phyloP scores from a whole-genome alignment of 805 yeast species.

The Saturnispora silvae region DNA sequence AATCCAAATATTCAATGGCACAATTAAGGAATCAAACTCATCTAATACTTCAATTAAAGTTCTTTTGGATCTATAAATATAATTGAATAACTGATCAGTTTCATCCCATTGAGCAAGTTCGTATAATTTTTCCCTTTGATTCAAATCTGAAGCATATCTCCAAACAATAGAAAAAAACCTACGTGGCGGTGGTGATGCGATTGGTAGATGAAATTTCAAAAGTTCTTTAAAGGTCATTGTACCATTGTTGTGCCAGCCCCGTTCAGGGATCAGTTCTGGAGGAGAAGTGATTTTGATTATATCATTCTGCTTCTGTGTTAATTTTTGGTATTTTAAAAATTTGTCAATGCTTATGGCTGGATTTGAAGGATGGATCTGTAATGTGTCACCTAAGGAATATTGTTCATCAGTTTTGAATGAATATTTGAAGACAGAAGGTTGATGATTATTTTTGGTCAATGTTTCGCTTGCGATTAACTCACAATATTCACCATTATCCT shows the following conservation, averaged over 20 bases:
- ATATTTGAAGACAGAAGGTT: conserved; percentile 62
- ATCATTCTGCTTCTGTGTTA: conserved; percentile 63
- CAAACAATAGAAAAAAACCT: conserved; percentile 66
- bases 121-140: conserved; percentile 64
- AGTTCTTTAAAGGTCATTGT: conserved; percentile 58
- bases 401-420: conserved; percentile 17
- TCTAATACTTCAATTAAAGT: conserved; percentile 73
- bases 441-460: conserved; percentile 61
- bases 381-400: conserved; percentile 68
- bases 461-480: neutral
- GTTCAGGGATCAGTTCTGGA: conserved; percentile 31
- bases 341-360: conserved; percentile 50
- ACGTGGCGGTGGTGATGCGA: conserved; percentile 72
- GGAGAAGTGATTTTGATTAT: conserved; percentile 29
- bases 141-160: conserved; percentile 65
- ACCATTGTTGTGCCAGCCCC: conserved; percentile 44
- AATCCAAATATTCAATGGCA: conserved; percentile 66
- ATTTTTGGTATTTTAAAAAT: conserved; percentile 58
- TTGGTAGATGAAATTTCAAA: conserved; percentile 70
- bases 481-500: neutral
- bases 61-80: conserved; percentile 88
- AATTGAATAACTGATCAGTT: conserved; percentile 74
- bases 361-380: conserved; percentile 69
- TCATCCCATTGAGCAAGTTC: conserved; percentile 69
- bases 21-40: conserved; percentile 66